Conservation (phyloP, 352 stramenopile species). For the Discostella stelligera region DNA sequence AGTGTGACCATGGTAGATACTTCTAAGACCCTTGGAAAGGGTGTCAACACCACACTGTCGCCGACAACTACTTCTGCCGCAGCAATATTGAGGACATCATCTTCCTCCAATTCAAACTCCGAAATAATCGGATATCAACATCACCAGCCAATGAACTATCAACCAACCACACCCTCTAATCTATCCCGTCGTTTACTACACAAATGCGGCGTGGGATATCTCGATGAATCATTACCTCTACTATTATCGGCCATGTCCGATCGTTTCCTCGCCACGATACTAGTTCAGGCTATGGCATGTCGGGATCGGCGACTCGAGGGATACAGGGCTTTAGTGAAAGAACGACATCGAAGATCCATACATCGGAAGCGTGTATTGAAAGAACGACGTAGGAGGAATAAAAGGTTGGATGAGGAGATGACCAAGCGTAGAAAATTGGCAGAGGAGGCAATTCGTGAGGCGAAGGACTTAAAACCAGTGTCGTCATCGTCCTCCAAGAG, state of each 20-base stretch:
- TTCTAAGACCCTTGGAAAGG: not conserved
- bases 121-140: not conserved
- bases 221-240: slow-evolving; percentile 64
- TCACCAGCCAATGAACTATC: slow-evolving; percentile 15
- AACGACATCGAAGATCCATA: slow-evolving; percentile 41
- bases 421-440: slow-evolving; percentile 33
- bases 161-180: slow-evolving; percentile 63
- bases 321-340: slow-evolving; percentile 45
- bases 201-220: slow-evolving; percentile 66
- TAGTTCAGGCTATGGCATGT: slow-evolving; percentile 74
- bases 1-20: not conserved
- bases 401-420: slow-evolving; percentile 35
- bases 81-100: no score
- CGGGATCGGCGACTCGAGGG: slow-evolving; percentile 73
- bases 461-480: not conserved
- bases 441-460: slow-evolving; percentile 8
- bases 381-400: slow-evolving; percentile 28
- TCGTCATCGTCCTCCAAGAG: no score
- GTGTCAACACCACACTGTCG: not conserved
- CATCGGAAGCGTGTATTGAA: slow-evolving; percentile 51
- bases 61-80: not conserved
- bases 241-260: slow-evolving; percentile 61
- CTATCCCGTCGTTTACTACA: slow-evolving; percentile 71
- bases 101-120: not conserved
- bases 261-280: slow-evolving; percentile 74